Base-by-base conservation (phyloP, 2,329 filamentous ascomycete genomes). In the Aspergillus jensenii region DNA sequence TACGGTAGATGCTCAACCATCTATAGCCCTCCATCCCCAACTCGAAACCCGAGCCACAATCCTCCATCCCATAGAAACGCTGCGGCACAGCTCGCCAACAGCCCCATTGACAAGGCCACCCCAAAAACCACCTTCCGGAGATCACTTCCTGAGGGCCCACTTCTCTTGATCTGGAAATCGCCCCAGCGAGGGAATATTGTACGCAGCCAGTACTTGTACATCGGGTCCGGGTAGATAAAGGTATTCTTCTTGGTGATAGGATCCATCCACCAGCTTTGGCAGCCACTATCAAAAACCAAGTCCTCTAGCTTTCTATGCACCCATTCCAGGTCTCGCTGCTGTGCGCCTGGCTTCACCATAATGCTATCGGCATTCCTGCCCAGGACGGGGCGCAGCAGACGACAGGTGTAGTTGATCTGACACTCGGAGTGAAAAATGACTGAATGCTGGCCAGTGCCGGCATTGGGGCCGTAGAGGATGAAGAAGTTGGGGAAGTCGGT, bases 381-480 rank as follows among this genome's bases (percentile, higher is more conserved):
- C 9, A 61, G 45, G 8, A 59, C 61, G 2, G 39, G 39, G 3
- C 61, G 61, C 31, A 63, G 45, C 14, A 63, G 48, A 5, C 59
- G 49, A 17, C 61, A 63, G 9, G 59, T 53, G 21, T 59, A 63
- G 50, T 63, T 63, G 56, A 63, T 63, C 39, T 63, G 61, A 27
- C 61, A 63, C 27, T 63, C 59, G 2, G 61, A 63, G 23, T 63
- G 61, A 43, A 63, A 63, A 21, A 63, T 63, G n/a, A 60, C 62
- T 44, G 62, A 62, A 27, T 62, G 57, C 17, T 63, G 62, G 4
- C 59, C 62, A 14, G 57, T 61, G 4, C 37, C 58, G 4, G 59
- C 59, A 52, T 63, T 63, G 31, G 62, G 62, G 0, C 62, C 59
- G 41, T 60, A 62, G 4, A 63, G 45, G 23, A 63, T 59, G 49